Evolutionary conservation across 208 protist genomes (phyloP), one percentile per base, ranked within the genome.

Genomic region (Sergeia podlipaevii): DNA sequence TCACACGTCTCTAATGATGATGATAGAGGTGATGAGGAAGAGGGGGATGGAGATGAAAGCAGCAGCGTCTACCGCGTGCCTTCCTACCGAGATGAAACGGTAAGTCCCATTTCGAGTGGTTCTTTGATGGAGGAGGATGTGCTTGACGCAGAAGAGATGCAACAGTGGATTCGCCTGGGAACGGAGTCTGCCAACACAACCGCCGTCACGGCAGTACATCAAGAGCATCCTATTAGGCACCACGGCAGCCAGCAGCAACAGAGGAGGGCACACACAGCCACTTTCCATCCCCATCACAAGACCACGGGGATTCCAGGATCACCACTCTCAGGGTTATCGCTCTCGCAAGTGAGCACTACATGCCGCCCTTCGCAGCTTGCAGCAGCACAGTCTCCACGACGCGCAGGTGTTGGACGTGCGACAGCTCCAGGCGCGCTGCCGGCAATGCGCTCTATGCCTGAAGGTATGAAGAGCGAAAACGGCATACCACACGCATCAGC

Each of bases 101-200:
- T 82, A 38, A 82, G 75, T 47, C 51, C 65, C n/a, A 82, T 82
- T 60, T 57, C 66, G 30, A 75, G 57, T 29, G 66, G 54, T 30
- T 72, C 70, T 27, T 59, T 45, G 23, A 61, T 69, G 45, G 41
- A 48, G 11, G 64, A n/a, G 11, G 56, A 50, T 28, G 58, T 72
- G 45, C 38, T 47, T 17, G 65, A 78, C 24, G 65, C 60, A 11
- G 60, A 74, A 0, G 33, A 6, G 44, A 68, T 78, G 65, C 56
- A 28, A 3, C 45, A 63, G 39, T 32, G 4, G 33, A 2, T 26
- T 43, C 34, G 28, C 32, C 18, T 41, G 36, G 8, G 4, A 20
- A 23, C 24, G 8, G 34, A 32, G 23, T 13, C 8, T 27, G 30
- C 18, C 21, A 13, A 11, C 28, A 29, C 20, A 6, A n/a, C n/a